These are phyloP conservation scores for Xylariomycetidae sp. DNA, from an alignment of 2,329 filamentous ascomycete genomes.

Conservation along the genomic window DNA sequence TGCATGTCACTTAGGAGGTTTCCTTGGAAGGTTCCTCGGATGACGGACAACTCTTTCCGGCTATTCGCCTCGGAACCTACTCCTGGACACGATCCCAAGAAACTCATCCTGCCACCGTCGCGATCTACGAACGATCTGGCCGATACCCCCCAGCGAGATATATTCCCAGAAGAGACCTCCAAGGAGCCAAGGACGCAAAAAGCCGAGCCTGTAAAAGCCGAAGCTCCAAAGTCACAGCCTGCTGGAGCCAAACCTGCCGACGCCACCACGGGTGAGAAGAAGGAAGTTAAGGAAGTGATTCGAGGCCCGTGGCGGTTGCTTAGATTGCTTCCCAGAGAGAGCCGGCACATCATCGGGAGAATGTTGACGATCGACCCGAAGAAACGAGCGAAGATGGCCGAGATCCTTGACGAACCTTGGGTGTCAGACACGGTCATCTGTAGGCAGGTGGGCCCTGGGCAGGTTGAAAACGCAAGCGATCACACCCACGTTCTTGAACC, in stretches of 20 bases:
- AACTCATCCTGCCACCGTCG: conserved; percentile 41
- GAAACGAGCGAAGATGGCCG: conserved; percentile 74
- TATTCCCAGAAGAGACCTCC: conserved; percentile 29
- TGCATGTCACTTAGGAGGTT: conserved; percentile 96
- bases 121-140: conserved; percentile 38
- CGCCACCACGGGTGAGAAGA: conserved; percentile 42
- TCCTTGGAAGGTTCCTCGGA: conserved; percentile 90
- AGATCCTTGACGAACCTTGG: conserved; percentile 87
- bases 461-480: conserved; percentile 64
- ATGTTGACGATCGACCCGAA: conserved; percentile 90
- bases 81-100: conserved; percentile 59
- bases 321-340: conserved; percentile 81
- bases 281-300: conserved; percentile 76
- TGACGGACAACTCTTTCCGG: conserved; percentile 91
- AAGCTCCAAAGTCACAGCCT: conserved; percentile 6
- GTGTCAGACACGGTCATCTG: conserved; percentile 81
- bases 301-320: conserved; percentile 89
- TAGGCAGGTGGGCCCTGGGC: conserved; percentile 64
- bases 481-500: conserved; percentile 85
- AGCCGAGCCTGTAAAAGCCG: background rate
- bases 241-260: conserved; percentile 25
- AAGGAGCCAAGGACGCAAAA: conserved; percentile 21
- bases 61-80: conserved; percentile 84
- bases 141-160: conserved; percentile 34
- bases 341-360: conserved; percentile 77